Base-by-base conservation (phyloP, 441 rosid species). In the Oxalis stricta region DNA sequence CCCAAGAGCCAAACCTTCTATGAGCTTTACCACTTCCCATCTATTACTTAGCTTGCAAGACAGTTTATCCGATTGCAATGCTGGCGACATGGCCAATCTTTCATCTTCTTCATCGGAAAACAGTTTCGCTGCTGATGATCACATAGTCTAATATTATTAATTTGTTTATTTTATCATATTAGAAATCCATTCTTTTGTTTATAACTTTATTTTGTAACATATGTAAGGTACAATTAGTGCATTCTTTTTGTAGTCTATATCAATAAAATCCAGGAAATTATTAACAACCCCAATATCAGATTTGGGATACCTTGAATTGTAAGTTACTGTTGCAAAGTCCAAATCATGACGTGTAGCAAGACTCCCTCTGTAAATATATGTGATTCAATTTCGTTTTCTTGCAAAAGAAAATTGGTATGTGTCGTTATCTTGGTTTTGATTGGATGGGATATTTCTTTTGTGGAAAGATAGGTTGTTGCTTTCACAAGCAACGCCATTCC, bases 51-150 rank as follows among this genome's bases (percentile, higher is more conserved):
- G 73, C 33, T 58, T 91, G 65, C 96, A 86, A 35, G 98, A 91
- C 61, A 91, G 85, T 44, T 77, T 75, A 4, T 91, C 98, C 0
- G 98, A 91, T 44, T 83, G 74, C 44, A 77, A 86, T 21, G 98
- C n/a, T n/a, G n/a, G n/a, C n/a, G n/a, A 53, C 41, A 50, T 63
- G 63, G 58, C 63, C 48, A 63, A 65, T 6, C 32, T 81, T 33
- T 80, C 93, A 17, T 64, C 65, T 41, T 75, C 92, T 35, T 82
- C 94, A 1, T 76, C 98, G 0, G 88, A 82, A 29, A 48, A 47
- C n/a, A 69, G 70, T 24, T 64, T 55, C 70, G 56, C 53, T 51
- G 74, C 62, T 26, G 66, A 47, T 3, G 72, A 71, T 48, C 68
- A 71, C 13, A 51, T 77, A 9, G 81, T 79, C 17, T 84, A 70